Evolutionary conservation across 441 rosid species (phyloP).

Genomic region (Populus hybrid): DNA sequence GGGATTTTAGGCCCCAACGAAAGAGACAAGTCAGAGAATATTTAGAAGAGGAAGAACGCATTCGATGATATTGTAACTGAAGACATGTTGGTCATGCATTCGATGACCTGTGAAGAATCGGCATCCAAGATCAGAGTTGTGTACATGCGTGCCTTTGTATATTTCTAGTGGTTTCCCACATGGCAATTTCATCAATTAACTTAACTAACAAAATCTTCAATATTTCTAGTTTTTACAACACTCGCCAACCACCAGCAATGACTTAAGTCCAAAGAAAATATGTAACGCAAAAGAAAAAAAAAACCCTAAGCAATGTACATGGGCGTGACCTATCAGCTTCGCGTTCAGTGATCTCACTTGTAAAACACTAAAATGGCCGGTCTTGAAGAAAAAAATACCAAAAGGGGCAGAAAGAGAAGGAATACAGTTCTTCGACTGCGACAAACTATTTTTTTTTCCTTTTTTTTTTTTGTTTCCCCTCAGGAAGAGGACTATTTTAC

Average conservation of each 20-base stretch:
- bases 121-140: too few relatives aligned
- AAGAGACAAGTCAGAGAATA: too few relatives aligned
- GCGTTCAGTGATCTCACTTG: not conserved
- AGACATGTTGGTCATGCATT: too few relatives aligned
- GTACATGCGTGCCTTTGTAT: too few relatives aligned
- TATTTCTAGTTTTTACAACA: not conserved
- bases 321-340: not conserved
- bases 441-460: not conserved
- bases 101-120: too few relatives aligned
- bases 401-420: not conserved
- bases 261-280: not conserved
- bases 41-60: too few relatives aligned
- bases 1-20: too few relatives aligned
- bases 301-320: not conserved
- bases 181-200: not conserved
- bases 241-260: not conserved
- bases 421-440: not conserved
- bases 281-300: not conserved
- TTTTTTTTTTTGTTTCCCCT: not conserved
- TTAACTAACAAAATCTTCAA: not conserved
- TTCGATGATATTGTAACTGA: too few relatives aligned
- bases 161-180: not conserved
- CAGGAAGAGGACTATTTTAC: not conserved
- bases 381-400: not conserved
- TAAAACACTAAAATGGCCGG: not conserved